Evolutionary conservation across 2,329 filamentous ascomycete species (phyloP), one percentile per base, ranked within the genome.

Genomic region (Aspergillus japonicus): DNA sequence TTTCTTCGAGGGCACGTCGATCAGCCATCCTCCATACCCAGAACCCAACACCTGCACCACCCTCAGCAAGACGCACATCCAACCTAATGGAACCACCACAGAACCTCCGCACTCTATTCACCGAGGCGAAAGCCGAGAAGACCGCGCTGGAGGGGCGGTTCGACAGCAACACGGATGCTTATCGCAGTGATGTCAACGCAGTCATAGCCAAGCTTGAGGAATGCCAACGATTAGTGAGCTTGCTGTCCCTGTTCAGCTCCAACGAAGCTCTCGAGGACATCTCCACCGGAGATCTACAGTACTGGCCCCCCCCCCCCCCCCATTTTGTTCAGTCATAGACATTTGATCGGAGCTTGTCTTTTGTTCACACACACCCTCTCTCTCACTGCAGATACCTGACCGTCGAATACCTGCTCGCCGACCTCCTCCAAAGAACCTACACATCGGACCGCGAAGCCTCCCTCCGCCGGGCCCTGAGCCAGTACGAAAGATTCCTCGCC

Each of bases 201-300:
- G 85, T 90, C 47, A 86, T 96, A 67, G 77, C 84, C 64, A 84
- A 87, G 56, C 94, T 96, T 77, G 82, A 89, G 69, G 82, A 89
- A 73, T 93, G 90, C 74, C 81, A 89, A 60, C 80, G 85, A 60
- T 85, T 90, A 58, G 86, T 91, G 64, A 81, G 86, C 65, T 83
- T 86, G 61, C 81, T 95, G 26, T 89, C 90, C 0, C 81, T 99
- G 56, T 98, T 98, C 83, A 96, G 92, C 67, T 83, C 87, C 39
- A 99, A 99, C 76, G 95, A 99, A 76, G 84, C 85, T 0, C 77
- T 94, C 44, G 95, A 99, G 62, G 95, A 99, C 77, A 80, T 97
- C 33, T 82, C 90, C 14, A 96, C 94, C 1, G 83, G 84, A n/a
- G 89, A 96, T 70, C 79, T 99, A 33, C 91, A 92, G 78, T 96